phyloP scores from a whole-genome alignment of 768 basidiomycete species.

The Nevesoporus exiguus region DNA sequence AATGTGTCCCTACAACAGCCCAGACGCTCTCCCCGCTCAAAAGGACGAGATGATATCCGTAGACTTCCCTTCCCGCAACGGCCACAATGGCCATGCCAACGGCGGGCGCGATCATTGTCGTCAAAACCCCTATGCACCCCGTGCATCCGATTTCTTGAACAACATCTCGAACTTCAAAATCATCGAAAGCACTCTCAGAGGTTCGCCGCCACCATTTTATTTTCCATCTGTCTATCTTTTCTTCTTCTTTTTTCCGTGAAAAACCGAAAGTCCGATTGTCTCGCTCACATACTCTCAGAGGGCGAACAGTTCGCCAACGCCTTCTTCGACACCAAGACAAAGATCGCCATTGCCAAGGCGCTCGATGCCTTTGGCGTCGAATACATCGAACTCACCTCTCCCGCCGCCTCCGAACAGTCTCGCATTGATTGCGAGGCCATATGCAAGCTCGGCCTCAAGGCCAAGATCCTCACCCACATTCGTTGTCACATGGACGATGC shows the following conservation, averaged over 20 bases:
- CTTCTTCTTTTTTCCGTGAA: neutral
- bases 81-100: conserved; percentile 36
- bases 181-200: conserved; percentile 95
- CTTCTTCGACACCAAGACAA: conserved; percentile 99
- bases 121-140: conserved; percentile 81
- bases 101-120: conserved; percentile 38
- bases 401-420: conserved; percentile 95
- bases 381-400: conserved; percentile 98
- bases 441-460: conserved; percentile 96
- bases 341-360: conserved; percentile 98
- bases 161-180: conserved; percentile 94
- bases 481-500: conserved; percentile 99
- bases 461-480: conserved; percentile 98
- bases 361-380: conserved; percentile 99
- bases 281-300: conserved; percentile 49
- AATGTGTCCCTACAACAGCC: conserved; percentile 56
- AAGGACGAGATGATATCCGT: conserved; percentile 70
- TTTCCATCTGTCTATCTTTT: neutral
- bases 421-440: conserved; percentile 93
- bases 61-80: conserved; percentile 38
- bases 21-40: conserved; percentile 41
- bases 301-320: conserved; percentile 99
- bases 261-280: conserved; percentile 15
- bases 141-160: conserved; percentile 89
- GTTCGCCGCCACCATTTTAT: conserved; percentile 40